Evolutionary conservation across 768 basidiomycete species (phyloP).

Genomic region (Tylopilus vinaceipallidus): DNA sequence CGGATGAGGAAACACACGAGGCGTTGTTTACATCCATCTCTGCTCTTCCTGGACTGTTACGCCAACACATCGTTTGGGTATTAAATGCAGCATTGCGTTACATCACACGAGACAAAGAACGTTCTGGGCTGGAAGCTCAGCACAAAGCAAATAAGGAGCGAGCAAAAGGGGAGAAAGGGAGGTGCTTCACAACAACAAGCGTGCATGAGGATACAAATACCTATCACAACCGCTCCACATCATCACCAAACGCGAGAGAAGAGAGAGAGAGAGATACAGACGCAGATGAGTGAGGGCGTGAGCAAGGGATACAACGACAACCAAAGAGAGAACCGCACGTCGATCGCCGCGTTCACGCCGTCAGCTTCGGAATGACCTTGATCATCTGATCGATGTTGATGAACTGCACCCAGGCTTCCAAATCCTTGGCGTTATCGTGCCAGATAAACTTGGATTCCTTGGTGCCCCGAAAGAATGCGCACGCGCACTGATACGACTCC

Average conservation of each 20-base stretch:
- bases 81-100: conserved; percentile 14
- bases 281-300: not conserved
- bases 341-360: conserved; percentile 40
- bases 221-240: conserved; percentile 4
- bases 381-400: conserved; percentile 80
- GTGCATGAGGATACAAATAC: conserved; percentile 6
- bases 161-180: not conserved
- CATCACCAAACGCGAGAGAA: not conserved
- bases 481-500: conserved; percentile 74
- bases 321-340: not conserved
- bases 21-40: too few species aligned
- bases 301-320: not conserved
- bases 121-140: not conserved
- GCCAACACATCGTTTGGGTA: not conserved
- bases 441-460: conserved; percentile 68
- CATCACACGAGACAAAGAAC: not conserved
- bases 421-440: conserved; percentile 61
- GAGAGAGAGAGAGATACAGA: conserved; percentile 1
- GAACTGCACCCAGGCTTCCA: conserved; percentile 83
- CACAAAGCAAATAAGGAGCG: not conserved
- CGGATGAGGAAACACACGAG: too few species aligned
- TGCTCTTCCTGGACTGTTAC: not conserved
- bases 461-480: conserved; percentile 72
- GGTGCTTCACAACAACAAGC: not conserved
- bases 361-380: conserved; percentile 73